Conservation (phyloP, 257 asterid species). For the Gynochthodes officinalis region DNA sequence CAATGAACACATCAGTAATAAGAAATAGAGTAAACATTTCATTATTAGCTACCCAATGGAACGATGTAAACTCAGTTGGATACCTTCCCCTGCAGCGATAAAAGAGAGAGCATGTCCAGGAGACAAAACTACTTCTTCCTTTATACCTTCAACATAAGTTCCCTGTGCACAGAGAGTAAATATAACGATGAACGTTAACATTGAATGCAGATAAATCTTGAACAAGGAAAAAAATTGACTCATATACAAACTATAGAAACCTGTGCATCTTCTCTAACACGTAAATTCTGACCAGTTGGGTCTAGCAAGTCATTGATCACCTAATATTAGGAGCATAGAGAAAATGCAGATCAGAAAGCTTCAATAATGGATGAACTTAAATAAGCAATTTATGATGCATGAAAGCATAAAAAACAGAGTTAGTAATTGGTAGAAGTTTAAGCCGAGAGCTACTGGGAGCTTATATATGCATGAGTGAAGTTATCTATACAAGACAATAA, state of each 20-base stretch:
- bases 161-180: conserved; percentile 55
- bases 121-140: conserved; percentile 97
- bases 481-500: background rate
- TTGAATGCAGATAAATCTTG: background rate
- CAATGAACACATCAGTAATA: conserved; percentile 13
- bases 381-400: conserved; percentile 1
- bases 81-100: conserved; percentile 99
- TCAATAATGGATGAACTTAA: conserved; percentile 4
- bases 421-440: background rate
- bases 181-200: background rate
- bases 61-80: conserved; percentile 4
- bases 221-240: background rate
- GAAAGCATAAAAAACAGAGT: conserved; percentile 6
- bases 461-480: background rate
- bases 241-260: conserved; percentile 31
- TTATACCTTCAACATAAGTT: conserved; percentile 97
- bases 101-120: conserved; percentile 99
- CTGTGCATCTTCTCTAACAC: conserved; percentile 98
- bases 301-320: conserved; percentile 96
- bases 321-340: conserved; percentile 37
- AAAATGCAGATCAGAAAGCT: background rate
- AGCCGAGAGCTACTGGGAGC: background rate
- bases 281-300: conserved; percentile 97
- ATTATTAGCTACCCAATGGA: conserved; percentile 2
- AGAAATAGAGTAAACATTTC: background rate